These are phyloP conservation scores for Fomitiporia mediterranea DNA, from an alignment of 1,284 basidiomycete genomes.

Conservation along the genomic window DNA sequence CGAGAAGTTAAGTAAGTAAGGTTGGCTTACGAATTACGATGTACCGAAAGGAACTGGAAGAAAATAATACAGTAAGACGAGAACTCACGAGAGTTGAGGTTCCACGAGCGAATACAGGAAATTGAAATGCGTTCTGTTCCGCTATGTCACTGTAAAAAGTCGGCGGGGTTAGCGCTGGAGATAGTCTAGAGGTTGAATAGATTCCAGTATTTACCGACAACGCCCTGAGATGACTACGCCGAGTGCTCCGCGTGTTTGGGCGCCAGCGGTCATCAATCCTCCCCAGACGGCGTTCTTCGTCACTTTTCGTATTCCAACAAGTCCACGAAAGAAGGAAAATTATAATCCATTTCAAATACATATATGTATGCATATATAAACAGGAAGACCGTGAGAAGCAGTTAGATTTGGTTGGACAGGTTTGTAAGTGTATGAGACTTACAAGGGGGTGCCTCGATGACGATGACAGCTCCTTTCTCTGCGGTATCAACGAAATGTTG, in stretches of 20 bases:
- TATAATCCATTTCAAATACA: too few relatives aligned
- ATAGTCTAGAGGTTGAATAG: background rate
- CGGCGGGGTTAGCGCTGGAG: background rate
- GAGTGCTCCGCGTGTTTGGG: slow-evolving; percentile 58
- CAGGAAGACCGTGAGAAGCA: slow-evolving; percentile 5
- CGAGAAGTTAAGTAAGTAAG: background rate
- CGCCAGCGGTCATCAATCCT: slow-evolving; percentile 86
- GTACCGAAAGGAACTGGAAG: too few relatives aligned
- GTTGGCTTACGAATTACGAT: too few relatives aligned
- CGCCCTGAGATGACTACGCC: slow-evolving; percentile 83
- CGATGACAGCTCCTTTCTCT: slow-evolving; percentile 61
- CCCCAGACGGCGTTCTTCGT: slow-evolving; percentile 87
- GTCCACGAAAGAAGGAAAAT: too few relatives aligned
- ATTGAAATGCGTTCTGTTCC: slow-evolving; percentile 66
- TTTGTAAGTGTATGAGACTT: too few relatives aligned
- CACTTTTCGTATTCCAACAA: slow-evolving; percentile 36
- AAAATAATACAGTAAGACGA: background rate
- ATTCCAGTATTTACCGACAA: slow-evolving; percentile 34
- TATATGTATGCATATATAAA: background rate
- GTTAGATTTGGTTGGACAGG: too few relatives aligned
- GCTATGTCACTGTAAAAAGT: slow-evolving; percentile 54
- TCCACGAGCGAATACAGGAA: slow-evolving; percentile 77
- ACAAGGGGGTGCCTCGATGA: slow-evolving; percentile 78
- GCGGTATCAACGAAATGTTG: slow-evolving; percentile 86
- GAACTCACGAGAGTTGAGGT: slow-evolving; percentile 61